Evolutionary conservation across 1,284 basidiomycete genomes (phyloP).

Genomic region (Papiliotrema fonsecae): DNA sequence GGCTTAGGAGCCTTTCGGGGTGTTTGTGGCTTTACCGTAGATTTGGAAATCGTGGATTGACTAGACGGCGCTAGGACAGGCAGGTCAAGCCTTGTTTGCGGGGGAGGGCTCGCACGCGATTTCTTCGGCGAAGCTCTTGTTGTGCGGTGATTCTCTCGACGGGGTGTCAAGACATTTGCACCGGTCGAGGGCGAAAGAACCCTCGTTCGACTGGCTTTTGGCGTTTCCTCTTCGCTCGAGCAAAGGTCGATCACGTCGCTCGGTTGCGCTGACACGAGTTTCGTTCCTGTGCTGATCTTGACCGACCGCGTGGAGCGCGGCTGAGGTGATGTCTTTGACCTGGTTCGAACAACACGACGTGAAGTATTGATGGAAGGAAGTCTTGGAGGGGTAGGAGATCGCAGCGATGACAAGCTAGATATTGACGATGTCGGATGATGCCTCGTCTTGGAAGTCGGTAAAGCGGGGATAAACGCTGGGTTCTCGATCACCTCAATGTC

Average conservation of each 20-base stretch:
- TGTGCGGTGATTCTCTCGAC: not conserved
- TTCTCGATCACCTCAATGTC: slow-evolving; percentile 1
- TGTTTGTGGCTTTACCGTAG: not conserved
- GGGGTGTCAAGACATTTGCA: too few species aligned
- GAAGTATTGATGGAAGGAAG: too few species aligned
- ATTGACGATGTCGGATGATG: slow-evolving; percentile 4
- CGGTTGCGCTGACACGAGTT: not conserved
- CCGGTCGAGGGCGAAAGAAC: not conserved
- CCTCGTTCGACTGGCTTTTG: not conserved
- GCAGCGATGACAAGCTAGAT: slow-evolving; percentile 1
- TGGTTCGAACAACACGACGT: not conserved
- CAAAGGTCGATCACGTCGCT: slow-evolving; percentile 15
- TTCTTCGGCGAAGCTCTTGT: not conserved
- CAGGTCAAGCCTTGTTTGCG: not conserved
- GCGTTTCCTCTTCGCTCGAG: slow-evolving; percentile 9
- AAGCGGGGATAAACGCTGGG: not conserved
- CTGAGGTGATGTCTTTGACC: not conserved
- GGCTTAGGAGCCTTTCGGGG: not conserved
- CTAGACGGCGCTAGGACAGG: not conserved
- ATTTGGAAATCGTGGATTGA: not conserved
- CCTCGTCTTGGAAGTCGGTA: not conserved
- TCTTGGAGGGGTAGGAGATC: too few species aligned
- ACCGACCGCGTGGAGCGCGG: not conserved
- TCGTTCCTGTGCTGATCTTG: not conserved
- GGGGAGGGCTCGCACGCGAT: not conserved